Conservation (phyloP, 805 yeast species). For the Blastobotrys muscicola region DNA sequence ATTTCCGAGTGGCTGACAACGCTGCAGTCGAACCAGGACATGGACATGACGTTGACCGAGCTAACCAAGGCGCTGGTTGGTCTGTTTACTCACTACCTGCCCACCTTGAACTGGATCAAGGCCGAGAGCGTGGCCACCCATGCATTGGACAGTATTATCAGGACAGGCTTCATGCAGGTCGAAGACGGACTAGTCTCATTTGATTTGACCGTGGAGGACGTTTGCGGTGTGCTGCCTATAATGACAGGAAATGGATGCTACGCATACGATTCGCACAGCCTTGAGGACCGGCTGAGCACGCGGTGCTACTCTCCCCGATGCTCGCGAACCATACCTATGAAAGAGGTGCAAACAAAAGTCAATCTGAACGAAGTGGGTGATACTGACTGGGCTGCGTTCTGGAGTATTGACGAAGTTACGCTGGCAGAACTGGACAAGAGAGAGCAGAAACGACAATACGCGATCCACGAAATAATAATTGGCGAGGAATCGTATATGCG, state of each 20-base stretch:
- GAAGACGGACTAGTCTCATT: slow-evolving; percentile 6
- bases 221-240: slow-evolving; percentile 27
- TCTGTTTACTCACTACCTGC: slow-evolving; percentile 19
- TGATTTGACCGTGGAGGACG: slow-evolving; percentile 2
- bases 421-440: slow-evolving; percentile 18
- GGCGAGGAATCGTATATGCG: slow-evolving; percentile 63
- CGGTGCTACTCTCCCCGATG: slow-evolving; percentile 25
- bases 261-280: slow-evolving; percentile 12
- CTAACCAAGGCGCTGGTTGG: slow-evolving; percentile 15
- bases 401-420: slow-evolving; percentile 19
- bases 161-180: slow-evolving; percentile 17
- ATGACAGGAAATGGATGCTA: slow-evolving; percentile 29
- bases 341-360: slow-evolving; percentile 5
- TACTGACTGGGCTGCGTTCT: slow-evolving; percentile 22
- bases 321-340: slow-evolving; percentile 16
- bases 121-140: slow-evolving; percentile 24
- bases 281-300: slow-evolving; percentile 4
- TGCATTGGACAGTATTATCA: slow-evolving; percentile 18
- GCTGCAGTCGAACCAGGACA: slow-evolving; percentile 1
- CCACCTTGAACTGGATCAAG: slow-evolving; percentile 22
- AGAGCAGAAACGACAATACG: slow-evolving; percentile 59
- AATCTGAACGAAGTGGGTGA: slow-evolving; percentile 11
- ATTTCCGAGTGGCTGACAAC: slow-evolving; percentile 13
- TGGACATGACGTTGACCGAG: slow-evolving; percentile 11
- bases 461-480: slow-evolving; percentile 63